Conservation (phyloP, 768 basidiomycete species). For the Russula sp. region DNA sequence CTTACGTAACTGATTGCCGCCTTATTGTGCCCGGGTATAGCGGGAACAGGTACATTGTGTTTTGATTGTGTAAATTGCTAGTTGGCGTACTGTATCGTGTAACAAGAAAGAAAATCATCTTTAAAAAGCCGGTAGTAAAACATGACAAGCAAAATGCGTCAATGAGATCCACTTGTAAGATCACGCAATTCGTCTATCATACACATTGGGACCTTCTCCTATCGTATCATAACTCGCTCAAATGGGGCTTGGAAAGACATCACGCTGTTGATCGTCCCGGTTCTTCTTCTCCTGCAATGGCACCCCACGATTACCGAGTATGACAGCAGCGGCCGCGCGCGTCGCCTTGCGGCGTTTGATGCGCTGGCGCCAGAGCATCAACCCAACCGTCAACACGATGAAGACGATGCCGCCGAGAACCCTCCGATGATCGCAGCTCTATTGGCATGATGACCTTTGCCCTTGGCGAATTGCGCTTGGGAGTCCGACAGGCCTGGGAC, state of each 20-base stretch:
- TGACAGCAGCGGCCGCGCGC: background rate
- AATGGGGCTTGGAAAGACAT: background rate
- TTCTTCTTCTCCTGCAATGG: constrained; percentile 15
- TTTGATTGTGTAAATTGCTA: too few species aligned
- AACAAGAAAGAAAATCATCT: background rate
- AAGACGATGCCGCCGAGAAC: background rate
- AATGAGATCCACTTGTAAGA: background rate
- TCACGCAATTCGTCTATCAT: background rate
- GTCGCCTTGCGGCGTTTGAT: constrained; percentile 18
- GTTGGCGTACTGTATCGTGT: background rate
- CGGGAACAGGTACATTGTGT: too few species aligned
- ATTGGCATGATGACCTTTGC: background rate
- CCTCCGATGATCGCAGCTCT: constrained; percentile 2
- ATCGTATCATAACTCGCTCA: background rate
- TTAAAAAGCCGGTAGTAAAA: background rate
- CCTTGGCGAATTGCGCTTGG: background rate
- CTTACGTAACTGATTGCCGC: background rate
- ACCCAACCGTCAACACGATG: background rate
- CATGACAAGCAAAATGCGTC: background rate
- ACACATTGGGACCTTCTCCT: background rate
- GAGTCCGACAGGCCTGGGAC: constrained; percentile 6
- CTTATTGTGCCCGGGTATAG: background rate
- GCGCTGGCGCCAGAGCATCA: constrained; percentile 18
- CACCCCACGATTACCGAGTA: constrained; percentile 3
- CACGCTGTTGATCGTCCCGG: background rate